These are phyloP conservation scores for Xylaria polymorpha DNA, from an alignment of 2,329 filamentous ascomycete genomes.

Conservation along the genomic window DNA sequence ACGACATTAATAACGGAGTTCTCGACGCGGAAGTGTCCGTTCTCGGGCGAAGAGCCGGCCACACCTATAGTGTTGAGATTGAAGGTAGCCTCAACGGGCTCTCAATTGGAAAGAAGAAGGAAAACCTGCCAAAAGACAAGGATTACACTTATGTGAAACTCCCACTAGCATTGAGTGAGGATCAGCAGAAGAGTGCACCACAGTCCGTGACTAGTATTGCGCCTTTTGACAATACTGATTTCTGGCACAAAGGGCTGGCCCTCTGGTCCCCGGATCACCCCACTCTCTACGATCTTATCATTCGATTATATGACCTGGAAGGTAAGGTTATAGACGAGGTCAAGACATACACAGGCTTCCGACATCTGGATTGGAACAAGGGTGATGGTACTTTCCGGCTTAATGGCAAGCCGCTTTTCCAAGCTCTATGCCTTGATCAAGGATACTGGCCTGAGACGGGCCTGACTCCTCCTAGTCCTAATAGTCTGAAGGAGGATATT, in stretches of 20 bases:
- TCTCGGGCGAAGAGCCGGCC: constrained; percentile 60
- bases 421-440: constrained; percentile 69
- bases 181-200: constrained; percentile 56
- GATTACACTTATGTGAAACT: constrained; percentile 61
- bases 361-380: constrained; percentile 67
- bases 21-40: constrained; percentile 64
- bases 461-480: constrained; percentile 65
- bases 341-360: constrained; percentile 70
- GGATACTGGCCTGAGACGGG: constrained; percentile 72
- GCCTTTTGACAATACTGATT: constrained; percentile 53
- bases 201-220: constrained; percentile 49
- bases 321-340: constrained; percentile 64
- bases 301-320: constrained; percentile 62
- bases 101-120: constrained; percentile 57
- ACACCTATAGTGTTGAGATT: constrained; percentile 62
- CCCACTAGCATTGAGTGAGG: constrained; percentile 59
- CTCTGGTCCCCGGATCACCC: constrained; percentile 71
- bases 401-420: constrained; percentile 69
- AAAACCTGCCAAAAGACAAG: constrained; percentile 61
- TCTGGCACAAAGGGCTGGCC: constrained; percentile 67
- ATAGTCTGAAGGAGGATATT: constrained; percentile 63
- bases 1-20: constrained; percentile 63
- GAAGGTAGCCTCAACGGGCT: constrained; percentile 64
- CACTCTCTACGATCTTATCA: constrained; percentile 64
- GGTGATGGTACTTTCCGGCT: constrained; percentile 69